Percentiles rank a stretch among this genome's conserved stretches.
Evolutionary conservation across 495 filamentous ascomycete species (phyloP).

Genomic region (Sphaerosporella brunnea): DNA sequence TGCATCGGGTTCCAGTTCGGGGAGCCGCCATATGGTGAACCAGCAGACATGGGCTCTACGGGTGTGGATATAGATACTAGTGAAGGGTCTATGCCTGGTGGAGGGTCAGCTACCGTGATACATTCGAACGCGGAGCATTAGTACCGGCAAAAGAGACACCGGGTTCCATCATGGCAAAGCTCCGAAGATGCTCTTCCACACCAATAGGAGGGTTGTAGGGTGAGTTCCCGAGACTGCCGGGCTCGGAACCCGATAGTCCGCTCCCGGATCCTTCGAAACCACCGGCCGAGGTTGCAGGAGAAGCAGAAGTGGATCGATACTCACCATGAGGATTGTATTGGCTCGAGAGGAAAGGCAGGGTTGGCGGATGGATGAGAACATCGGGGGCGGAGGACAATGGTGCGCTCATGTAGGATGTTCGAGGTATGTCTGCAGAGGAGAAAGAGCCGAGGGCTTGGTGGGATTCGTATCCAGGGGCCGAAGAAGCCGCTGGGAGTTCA

Average conservation of each 20-base stretch:
- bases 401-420: slow-evolving; percentile 9
- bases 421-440: slow-evolving; percentile 11
- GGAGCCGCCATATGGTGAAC: slow-evolving; percentile 20
- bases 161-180: slow-evolving; percentile 7
- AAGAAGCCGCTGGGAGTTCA: slow-evolving; percentile 9
- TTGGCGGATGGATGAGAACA: slow-evolving; percentile 21
- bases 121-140: slow-evolving; percentile 3
- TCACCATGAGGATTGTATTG: not conserved
- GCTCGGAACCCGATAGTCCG: slow-evolving; percentile 20
- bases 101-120: slow-evolving; percentile 3
- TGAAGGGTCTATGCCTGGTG: slow-evolving; percentile 20
- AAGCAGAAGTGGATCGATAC: slow-evolving; percentile 18
- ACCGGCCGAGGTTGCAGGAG: slow-evolving; percentile 20
- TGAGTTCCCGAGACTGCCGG: slow-evolving; percentile 12
- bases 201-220: slow-evolving; percentile 1
- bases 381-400: slow-evolving; percentile 19
- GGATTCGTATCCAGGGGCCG: slow-evolving; percentile 11
- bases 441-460: slow-evolving; percentile 11
- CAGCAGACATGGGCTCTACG: slow-evolving; percentile 9
- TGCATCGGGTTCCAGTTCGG: slow-evolving; percentile 19
- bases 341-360: slow-evolving; percentile 10
- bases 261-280: slow-evolving; percentile 21
- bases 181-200: not conserved
- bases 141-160: slow-evolving; percentile 18
- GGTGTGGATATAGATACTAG: slow-evolving; percentile 21